Evolutionary conservation across 441 rosid species (phyloP).

Genomic region (Syzygium syzygioides): DNA sequence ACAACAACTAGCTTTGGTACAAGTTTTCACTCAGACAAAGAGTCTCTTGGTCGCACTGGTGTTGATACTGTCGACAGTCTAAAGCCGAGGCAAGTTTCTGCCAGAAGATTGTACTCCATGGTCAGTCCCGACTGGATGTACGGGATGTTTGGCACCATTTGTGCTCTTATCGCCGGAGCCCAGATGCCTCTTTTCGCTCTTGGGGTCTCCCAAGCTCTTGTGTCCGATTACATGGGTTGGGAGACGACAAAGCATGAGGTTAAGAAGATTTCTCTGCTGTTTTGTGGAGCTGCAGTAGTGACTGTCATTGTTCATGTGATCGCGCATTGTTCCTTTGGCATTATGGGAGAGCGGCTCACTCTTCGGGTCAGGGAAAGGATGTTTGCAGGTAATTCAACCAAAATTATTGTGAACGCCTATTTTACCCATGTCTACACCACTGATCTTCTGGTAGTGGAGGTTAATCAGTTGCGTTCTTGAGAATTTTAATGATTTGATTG

Average conservation of each 20-base stretch:
- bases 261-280: conserved; percentile 61
- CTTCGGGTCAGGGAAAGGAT: conserved; percentile 75
- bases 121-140: conserved; percentile 76
- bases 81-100: conserved; percentile 34
- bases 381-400: conserved; percentile 49
- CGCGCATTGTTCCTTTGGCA: conserved; percentile 72
- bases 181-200: conserved; percentile 96
- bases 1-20: conserved; percentile 58
- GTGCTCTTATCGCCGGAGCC: conserved; percentile 81
- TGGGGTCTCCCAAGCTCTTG: conserved; percentile 87
- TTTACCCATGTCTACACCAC: background rate
- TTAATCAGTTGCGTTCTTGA: background rate
- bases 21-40: conserved; percentile 81
- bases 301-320: conserved; percentile 57
- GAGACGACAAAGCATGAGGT: conserved; percentile 62
- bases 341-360: conserved; percentile 89
- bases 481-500: background rate
- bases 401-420: background rate
- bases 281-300: conserved; percentile 57
- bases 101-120: conserved; percentile 69
- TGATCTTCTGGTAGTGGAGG: background rate
- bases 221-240: conserved; percentile 79
- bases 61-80: conserved; percentile 34
- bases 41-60: conserved; percentile 43
- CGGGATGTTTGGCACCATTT: conserved; percentile 54